Conservation (phyloP, 371 early-diverging fungal species). For the Mucor circinelloides region DNA sequence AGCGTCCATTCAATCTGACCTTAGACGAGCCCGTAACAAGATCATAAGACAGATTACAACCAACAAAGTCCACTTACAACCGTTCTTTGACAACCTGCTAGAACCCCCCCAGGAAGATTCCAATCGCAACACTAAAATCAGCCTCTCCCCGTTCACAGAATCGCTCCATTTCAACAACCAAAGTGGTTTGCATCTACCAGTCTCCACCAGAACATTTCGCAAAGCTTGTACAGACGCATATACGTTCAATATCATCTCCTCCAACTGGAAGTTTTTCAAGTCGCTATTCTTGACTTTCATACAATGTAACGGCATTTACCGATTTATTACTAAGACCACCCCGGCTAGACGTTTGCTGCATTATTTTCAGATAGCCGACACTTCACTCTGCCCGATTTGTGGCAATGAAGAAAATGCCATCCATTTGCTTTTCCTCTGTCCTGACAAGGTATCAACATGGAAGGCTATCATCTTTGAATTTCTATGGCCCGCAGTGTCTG, state of each 20-base stretch:
- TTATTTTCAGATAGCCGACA: not conserved
- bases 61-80: too few relatives aligned
- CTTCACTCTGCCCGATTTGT: not conserved
- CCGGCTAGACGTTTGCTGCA: not conserved
- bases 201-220: too few relatives aligned
- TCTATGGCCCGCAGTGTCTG: not conserved
- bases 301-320: not conserved
- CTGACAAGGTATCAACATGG: not conserved
- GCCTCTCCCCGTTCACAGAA: too few relatives aligned
- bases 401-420: not conserved
- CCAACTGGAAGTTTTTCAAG: not conserved
- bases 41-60: too few relatives aligned
- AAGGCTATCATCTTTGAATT: constrained; percentile 7
- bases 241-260: not conserved
- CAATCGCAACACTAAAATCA: too few relatives aligned
- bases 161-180: too few relatives aligned
- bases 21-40: too few relatives aligned
- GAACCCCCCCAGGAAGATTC: too few relatives aligned
- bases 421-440: constrained; percentile 7
- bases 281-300: not conserved
- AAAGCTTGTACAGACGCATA: too few relatives aligned
- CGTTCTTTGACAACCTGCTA: too few relatives aligned
- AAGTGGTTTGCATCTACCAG: too few relatives aligned
- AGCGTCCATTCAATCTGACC: too few relatives aligned
- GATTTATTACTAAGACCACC: not conserved